Evolutionary conservation across 257 asterid species (phyloP), one percentile per base, ranked within the genome.

Genomic region (Salvia hispanica): DNA sequence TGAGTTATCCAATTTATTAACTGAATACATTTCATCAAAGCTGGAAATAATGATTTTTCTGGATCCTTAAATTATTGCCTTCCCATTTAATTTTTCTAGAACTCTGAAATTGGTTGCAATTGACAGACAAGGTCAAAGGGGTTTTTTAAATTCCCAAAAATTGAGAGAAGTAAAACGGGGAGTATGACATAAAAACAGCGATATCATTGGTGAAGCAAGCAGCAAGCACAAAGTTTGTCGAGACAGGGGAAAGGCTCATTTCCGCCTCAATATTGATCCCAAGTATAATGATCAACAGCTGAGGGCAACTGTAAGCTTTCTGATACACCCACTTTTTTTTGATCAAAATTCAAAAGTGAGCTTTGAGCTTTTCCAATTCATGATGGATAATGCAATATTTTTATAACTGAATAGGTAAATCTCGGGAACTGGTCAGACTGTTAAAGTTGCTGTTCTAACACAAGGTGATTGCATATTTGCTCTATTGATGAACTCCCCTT

Each of bases 281-380:
- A 93, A 93, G 77, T 93, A 93, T 62, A 93, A 93, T 47, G 99
- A 93, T 77, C 99, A 93, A 69, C 97, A 93, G 71, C 91, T 93
- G 66, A 87, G 99, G 80, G 99, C 99, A 69, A 93, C 97, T 46
- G 99, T 90, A 77, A 75, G 95, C 75, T 74, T 62, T 73, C 60
- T 76, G 55, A n/a, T n/a, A n/a, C n/a, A n/a, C n/a, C n/a, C n/a
- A n/a, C n/a, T n/a, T n/a, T n/a, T n/a, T n/a, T n/a, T n/a, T n/a
- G n/a, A n/a, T n/a, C n/a, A n/a, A n/a, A n/a, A n/a, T n/a, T n/a
- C n/a, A n/a, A n/a, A n/a, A n/a, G n/a, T n/a, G n/a, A n/a, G n/a
- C n/a, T n/a, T n/a, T n/a, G n/a, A n/a, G n/a, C n/a, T n/a, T n/a
- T n/a, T n/a, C n/a, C n/a, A n/a, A n/a, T n/a, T n/a, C n/a, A n/a